phyloP scores from a whole-genome alignment of 345 rosid species.

The Sonneratia alba region DNA sequence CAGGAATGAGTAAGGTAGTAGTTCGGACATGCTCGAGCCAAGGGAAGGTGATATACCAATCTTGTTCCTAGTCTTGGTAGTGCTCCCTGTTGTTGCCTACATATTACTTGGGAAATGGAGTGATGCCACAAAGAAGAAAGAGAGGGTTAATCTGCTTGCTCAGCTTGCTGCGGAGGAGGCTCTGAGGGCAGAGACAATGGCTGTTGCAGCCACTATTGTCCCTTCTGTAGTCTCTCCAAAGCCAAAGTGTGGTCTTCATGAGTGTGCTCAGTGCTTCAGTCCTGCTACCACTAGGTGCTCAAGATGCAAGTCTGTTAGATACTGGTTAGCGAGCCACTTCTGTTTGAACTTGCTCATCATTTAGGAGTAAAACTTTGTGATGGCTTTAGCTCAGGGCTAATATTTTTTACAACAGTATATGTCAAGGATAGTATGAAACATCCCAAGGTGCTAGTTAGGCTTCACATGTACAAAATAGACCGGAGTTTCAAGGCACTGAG shows the following conservation, averaged over 20 bases:
- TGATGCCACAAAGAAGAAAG: slow-evolving; percentile 53
- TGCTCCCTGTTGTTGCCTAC: slow-evolving; percentile 71
- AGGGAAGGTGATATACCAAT: slow-evolving; percentile 75
- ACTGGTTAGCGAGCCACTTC: slow-evolving; percentile 40
- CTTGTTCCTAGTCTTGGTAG: slow-evolving; percentile 72
- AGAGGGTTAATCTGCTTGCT: slow-evolving; percentile 50
- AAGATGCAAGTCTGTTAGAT: slow-evolving; percentile 74
- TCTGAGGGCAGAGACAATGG: slow-evolving; percentile 40
- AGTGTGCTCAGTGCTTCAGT: slow-evolving; percentile 62
- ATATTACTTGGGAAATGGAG: slow-evolving; percentile 81
- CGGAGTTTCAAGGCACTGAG: neutral
- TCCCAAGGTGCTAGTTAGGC: neutral
- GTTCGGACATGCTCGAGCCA: slow-evolving; percentile 87
- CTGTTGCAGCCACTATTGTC: slow-evolving; percentile 23
- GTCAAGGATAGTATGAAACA: neutral
- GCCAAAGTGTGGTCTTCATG: slow-evolving; percentile 34
- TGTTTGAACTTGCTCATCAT: neutral
- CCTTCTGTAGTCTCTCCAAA: neutral
- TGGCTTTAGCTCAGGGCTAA: neutral
- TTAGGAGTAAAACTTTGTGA: neutral
- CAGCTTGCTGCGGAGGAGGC: slow-evolving; percentile 79
- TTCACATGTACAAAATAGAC: neutral
- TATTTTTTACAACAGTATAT: neutral
- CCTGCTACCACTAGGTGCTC: slow-evolving; percentile 84
- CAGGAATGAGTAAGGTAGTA: slow-evolving; percentile 68